These are phyloP conservation scores for Acanthamoeba lenticulata DNA, from an alignment of 208 protist species.

Conservation along the genomic window DNA sequence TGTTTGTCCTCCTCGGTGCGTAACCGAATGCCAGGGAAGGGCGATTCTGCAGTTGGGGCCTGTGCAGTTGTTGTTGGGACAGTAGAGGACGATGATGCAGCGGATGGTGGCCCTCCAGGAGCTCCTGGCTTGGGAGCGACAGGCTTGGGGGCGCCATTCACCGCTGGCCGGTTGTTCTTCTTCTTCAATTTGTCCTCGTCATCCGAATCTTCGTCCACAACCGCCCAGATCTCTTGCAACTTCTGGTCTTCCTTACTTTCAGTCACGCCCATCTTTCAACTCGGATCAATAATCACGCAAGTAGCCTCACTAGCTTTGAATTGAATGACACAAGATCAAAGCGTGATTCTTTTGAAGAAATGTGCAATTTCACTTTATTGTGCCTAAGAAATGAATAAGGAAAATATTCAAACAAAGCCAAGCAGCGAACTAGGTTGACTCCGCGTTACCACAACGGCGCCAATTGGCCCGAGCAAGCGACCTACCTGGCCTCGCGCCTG, in stretches of 20 bases:
- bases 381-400: too few species aligned
- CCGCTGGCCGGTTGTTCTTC: not conserved
- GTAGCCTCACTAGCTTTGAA: too few species aligned
- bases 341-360: too few species aligned
- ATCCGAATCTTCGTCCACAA: slow-evolving; percentile 60
- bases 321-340: too few species aligned
- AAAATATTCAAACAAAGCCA: too few species aligned
- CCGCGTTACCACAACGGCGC: too few species aligned
- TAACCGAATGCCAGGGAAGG: slow-evolving; percentile 52
- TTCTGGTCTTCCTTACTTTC: slow-evolving; percentile 67
- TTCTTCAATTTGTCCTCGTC: slow-evolving; percentile 57
- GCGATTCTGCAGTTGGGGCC: not conserved
- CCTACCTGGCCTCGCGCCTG: too few species aligned
- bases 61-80: not conserved
- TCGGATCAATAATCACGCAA: too few species aligned
- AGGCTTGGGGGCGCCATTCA: not conserved
- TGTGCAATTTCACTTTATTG: too few species aligned
- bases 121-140: not conserved
- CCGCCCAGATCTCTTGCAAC: slow-evolving; percentile 55
- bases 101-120: not conserved
- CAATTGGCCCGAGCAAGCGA: too few species aligned
- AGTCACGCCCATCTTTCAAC: slow-evolving; percentile 50
- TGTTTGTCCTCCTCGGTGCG: not conserved
- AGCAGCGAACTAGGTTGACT: too few species aligned
- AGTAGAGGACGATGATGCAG: not conserved